Conservation (phyloP, 2,329 filamentous ascomycete genomes). For the Dothistroma septosporum region DNA sequence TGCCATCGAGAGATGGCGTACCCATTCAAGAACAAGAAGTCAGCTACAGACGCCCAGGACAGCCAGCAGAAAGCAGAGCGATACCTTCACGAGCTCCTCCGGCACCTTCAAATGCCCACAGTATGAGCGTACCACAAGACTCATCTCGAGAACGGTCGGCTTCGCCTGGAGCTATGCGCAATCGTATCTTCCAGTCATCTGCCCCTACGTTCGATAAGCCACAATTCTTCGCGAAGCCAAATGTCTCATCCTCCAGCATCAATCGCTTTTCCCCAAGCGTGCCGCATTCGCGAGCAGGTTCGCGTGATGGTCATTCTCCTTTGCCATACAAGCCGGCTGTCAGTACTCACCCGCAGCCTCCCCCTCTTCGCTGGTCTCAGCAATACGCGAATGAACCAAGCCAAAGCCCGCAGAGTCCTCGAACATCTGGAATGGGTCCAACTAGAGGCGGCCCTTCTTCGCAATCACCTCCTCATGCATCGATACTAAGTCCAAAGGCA, state of each 20-base stretch:
- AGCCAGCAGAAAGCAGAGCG: slow-evolving; percentile 5
- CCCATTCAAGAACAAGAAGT: slow-evolving; percentile 10
- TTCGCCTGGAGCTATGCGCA: slow-evolving; percentile 16
- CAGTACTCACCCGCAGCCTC: slow-evolving; percentile 4
- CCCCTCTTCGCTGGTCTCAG: slow-evolving; percentile 11
- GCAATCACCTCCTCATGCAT: slow-evolving; percentile 9
- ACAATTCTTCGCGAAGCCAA: slow-evolving; percentile 14
- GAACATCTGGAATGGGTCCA: slow-evolving; percentile 14
- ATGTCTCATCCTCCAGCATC: slow-evolving; percentile 20
- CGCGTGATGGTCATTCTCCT: slow-evolving; percentile 18
- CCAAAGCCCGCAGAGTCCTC: slow-evolving; percentile 14
- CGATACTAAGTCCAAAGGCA: slow-evolving; percentile 12
- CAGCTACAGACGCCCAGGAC: slow-evolving; percentile 13
- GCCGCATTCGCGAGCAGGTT: slow-evolving; percentile 17
- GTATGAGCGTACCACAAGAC: slow-evolving; percentile 12
- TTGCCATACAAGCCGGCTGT: slow-evolving; percentile 5
- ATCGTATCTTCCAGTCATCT: slow-evolving; percentile 11
- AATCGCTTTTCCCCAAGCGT: slow-evolving; percentile 9
- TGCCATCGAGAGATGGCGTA: slow-evolving; percentile 7
- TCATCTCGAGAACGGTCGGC: slow-evolving; percentile 11
- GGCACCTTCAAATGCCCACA: slow-evolving; percentile 6
- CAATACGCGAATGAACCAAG: slow-evolving; percentile 8
- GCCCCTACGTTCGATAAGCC: slow-evolving; percentile 3
- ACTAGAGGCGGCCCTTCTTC: slow-evolving; percentile 10
- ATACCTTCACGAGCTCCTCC: slow-evolving; percentile 8